phyloP scores from a whole-genome alignment of 106 monocot species.

The Xerophyta viscosa region DNA sequence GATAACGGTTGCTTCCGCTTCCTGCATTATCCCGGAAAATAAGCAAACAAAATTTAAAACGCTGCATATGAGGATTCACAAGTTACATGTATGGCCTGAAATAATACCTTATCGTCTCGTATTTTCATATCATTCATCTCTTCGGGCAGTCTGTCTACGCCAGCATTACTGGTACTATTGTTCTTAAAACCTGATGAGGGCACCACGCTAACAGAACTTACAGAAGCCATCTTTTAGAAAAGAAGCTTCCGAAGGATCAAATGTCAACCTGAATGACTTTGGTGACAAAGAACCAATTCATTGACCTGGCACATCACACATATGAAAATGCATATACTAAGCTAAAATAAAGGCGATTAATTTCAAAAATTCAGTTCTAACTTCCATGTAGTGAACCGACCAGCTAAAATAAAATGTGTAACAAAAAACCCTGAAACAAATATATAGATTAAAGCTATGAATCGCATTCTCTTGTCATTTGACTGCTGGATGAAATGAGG shows the following conservation, averaged over 20 bases:
- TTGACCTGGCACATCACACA: slow-evolving; percentile 3
- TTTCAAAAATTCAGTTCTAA: too few relatives aligned
- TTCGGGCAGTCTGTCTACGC: slow-evolving; percentile 33
- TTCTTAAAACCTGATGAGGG: slow-evolving; percentile 21
- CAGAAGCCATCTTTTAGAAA: slow-evolving; percentile 27
- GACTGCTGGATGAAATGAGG: too few relatives aligned
- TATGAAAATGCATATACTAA: too few relatives aligned
- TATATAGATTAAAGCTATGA: too few relatives aligned
- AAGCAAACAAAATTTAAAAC: too few relatives aligned
- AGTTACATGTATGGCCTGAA: too few relatives aligned
- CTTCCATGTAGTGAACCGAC: too few relatives aligned
- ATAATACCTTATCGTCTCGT: slow-evolving; percentile 54
- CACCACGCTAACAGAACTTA: slow-evolving; percentile 18
- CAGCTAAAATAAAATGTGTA: too few relatives aligned
- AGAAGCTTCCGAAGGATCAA: not conserved
- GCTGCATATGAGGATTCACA: too few relatives aligned
- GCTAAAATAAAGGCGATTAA: too few relatives aligned
- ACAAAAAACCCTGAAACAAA: too few relatives aligned
- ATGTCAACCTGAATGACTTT: not conserved
- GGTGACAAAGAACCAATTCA: slow-evolving; percentile 5
- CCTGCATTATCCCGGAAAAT: slow-evolving; percentile 14
- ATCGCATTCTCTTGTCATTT: too few relatives aligned
- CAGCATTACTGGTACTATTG: slow-evolving; percentile 15
- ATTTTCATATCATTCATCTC: slow-evolving; percentile 59
- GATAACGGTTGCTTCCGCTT: slow-evolving; percentile 42